Conservation (phyloP, 768 basidiomycete species). For the Serendipita sp. region DNA sequence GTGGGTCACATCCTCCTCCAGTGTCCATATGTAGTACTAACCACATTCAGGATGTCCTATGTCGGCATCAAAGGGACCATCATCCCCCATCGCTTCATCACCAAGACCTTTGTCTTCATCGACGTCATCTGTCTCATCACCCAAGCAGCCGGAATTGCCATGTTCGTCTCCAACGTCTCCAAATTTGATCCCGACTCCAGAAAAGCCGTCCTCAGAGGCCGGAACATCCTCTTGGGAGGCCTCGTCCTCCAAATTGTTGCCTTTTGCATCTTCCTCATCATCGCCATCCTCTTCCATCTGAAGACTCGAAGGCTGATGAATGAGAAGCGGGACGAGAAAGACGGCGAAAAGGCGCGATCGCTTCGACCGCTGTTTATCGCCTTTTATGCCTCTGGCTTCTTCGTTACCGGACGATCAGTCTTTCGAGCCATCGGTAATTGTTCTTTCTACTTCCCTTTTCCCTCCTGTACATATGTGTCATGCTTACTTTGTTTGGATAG, state of each 20-base stretch:
- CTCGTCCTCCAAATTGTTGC: constrained; percentile 9
- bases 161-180: background rate
- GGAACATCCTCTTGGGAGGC: constrained; percentile 9
- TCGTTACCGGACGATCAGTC: constrained; percentile 8
- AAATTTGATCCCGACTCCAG: background rate
- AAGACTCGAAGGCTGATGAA: background rate
- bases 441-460: too few species aligned
- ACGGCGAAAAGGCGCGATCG: background rate
- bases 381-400: constrained; percentile 7
- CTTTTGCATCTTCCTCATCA: constrained; percentile 6
- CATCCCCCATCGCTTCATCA: constrained; percentile 9
- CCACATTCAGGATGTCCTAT: constrained; percentile 7
- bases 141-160: constrained; percentile 8
- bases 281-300: constrained; percentile 5
- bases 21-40: background rate
- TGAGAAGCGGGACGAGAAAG: background rate
- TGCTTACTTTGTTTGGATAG: background rate
- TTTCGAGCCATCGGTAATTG: constrained; percentile 9
- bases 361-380: constrained; percentile 9
- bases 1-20: background rate
- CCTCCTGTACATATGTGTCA: background rate
- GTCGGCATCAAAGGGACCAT: constrained; percentile 6
- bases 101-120: constrained; percentile 10
- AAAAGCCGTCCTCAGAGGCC: background rate
- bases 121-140: constrained; percentile 11